These are phyloP conservation scores for Curvularia hawaiiensis DNA, from an alignment of 2,329 filamentous ascomycete genomes.

Conservation along the genomic window DNA sequence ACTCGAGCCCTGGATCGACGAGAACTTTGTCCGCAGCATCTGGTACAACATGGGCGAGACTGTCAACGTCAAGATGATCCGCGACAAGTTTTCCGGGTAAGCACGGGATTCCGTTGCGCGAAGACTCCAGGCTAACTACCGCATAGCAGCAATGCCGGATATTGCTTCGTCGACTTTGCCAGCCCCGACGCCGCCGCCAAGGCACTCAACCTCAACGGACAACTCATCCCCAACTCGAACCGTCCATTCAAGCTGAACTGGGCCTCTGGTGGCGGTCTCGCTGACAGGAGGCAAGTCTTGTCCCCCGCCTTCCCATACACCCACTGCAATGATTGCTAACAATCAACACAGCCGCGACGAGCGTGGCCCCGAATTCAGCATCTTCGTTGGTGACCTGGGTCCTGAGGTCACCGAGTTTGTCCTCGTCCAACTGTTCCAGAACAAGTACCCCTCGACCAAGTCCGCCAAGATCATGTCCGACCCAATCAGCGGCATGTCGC, in stretches of 20 bases:
- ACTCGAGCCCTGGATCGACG: constrained; percentile 98
- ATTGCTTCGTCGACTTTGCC: constrained; percentile 96
- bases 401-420: constrained; percentile 99
- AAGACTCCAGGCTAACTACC: constrained; percentile 37
- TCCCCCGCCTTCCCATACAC: not conserved
- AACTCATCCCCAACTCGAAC: constrained; percentile 88
- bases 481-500: constrained; percentile 95
- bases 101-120: constrained; percentile 23
- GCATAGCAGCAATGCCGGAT: constrained; percentile 92
- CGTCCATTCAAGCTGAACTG: constrained; percentile 99
- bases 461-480: constrained; percentile 99
- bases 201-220: constrained; percentile 88
- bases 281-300: constrained; percentile 78
- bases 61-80: constrained; percentile 99
- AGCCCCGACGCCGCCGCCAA: constrained; percentile 85
- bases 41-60: constrained; percentile 93
- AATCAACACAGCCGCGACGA: constrained; percentile 71
- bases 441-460: constrained; percentile 95
- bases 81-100: constrained; percentile 98
- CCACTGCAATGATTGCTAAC: constrained; percentile 19
- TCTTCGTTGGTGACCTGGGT: constrained; percentile 97
- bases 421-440: constrained; percentile 94
- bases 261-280: constrained; percentile 94
- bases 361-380: constrained; percentile 92
- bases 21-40: constrained; percentile 95